These are phyloP conservation scores for Pichia sp. DNA, from an alignment of 1,139 yeast genomes.

Conservation along the genomic window DNA sequence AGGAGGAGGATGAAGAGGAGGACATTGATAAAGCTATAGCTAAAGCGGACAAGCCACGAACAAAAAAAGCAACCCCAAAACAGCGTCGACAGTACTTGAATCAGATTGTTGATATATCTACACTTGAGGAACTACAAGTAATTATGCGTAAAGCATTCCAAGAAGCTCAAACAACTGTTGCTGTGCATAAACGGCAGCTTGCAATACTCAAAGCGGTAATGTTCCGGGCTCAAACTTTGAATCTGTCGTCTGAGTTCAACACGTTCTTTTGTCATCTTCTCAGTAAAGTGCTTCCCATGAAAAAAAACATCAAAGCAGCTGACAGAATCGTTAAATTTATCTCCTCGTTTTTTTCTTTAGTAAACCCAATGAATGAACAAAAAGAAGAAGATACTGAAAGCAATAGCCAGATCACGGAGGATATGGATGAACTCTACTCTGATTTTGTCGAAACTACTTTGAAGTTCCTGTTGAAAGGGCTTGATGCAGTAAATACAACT, in stretches of 20 bases:
- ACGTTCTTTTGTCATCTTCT: constrained; percentile 56
- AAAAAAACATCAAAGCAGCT: constrained; percentile 68
- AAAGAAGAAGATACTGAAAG: background rate
- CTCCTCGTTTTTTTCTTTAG: constrained; percentile 56
- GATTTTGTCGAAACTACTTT: constrained; percentile 60
- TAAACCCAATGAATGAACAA: constrained; percentile 33
- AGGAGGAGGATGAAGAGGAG: constrained; percentile 13
- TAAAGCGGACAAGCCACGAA: constrained; percentile 9
- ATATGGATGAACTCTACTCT: constrained; percentile 34
- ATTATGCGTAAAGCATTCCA: constrained; percentile 72
- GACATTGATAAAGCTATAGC: constrained; percentile 13
- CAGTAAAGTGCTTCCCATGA: constrained; percentile 62
- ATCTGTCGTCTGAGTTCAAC: constrained; percentile 55
- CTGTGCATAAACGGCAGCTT: constrained; percentile 74
- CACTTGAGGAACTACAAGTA: constrained; percentile 33
- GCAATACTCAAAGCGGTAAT: constrained; percentile 61
- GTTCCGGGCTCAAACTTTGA: constrained; percentile 49
- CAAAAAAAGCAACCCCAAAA: constrained; percentile 1
- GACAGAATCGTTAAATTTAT: constrained; percentile 76
- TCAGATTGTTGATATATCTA: constrained; percentile 18
- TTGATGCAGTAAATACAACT: constrained; percentile 68
- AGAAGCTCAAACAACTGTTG: constrained; percentile 69
- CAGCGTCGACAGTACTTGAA: constrained; percentile 16
- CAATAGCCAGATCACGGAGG: constrained; percentile 31
- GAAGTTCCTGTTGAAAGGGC: constrained; percentile 66